These are phyloP conservation scores for Dicorynia guianensis DNA, from an alignment of 306 rosid genomes.

Conservation along the genomic window DNA sequence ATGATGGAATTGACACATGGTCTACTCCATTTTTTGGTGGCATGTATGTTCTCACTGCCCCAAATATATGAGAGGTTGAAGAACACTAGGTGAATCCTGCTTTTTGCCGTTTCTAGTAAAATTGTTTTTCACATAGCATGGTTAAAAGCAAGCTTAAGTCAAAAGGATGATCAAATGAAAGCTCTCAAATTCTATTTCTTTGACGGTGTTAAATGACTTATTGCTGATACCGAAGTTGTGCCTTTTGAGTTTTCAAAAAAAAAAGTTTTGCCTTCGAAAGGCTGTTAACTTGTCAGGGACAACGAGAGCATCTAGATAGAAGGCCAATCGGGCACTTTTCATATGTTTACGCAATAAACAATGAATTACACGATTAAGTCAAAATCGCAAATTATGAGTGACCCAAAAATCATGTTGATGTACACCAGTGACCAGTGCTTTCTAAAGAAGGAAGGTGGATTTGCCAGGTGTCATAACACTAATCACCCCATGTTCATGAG, in stretches of 20 bases:
- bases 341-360: not conserved
- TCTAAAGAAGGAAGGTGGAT: conserved; percentile 33
- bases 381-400: conserved; percentile 36
- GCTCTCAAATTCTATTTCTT: conserved; percentile 9
- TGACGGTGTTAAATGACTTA: not conserved
- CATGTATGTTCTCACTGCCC: conserved; percentile 36
- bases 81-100: conserved; percentile 3
- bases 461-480: conserved; percentile 42
- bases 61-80: conserved; percentile 27
- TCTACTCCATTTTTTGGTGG: conserved; percentile 44
- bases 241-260: too few species aligned
- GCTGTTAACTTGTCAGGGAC: conserved; percentile 9
- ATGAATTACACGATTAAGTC: conserved; percentile 2
- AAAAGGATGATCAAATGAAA: conserved; percentile 35
- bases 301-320: conserved; percentile 35
- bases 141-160: not conserved
- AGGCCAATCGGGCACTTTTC: not conserved
- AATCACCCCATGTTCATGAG: conserved; percentile 37
- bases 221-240: not conserved
- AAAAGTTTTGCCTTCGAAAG: conserved; percentile 35
- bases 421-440: conserved; percentile 36
- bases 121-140: not conserved
- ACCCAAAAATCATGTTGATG: conserved; percentile 30
- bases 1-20: conserved; percentile 52
- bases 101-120: conserved; percentile 15